A percentile compares a stretch with the other conserved stretches of the same genome.
These are phyloP conservation scores for Juncus inflexus DNA, from an alignment of 176 grass and related monocot species.

Conservation along the genomic window DNA sequence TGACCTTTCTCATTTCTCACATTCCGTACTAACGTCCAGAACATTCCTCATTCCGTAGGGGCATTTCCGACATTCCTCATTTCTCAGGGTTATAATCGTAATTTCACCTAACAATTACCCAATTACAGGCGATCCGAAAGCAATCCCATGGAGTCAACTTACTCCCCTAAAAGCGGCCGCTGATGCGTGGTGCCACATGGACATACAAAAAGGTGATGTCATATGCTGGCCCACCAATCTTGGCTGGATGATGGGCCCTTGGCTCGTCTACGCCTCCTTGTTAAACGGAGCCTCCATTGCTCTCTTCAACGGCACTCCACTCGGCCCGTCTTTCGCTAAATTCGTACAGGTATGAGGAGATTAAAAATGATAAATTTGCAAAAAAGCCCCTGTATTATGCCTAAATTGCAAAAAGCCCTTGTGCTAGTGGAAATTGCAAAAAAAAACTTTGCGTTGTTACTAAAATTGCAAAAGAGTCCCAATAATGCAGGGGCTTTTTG, in stretches of 20 bases:
- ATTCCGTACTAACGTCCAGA: too few relatives aligned
- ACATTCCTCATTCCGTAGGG: too few relatives aligned
- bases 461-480: too few relatives aligned
- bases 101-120: neutral
- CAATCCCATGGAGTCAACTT: conserved; percentile 93
- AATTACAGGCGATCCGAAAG: conserved; percentile 82
- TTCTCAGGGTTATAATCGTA: conserved; percentile 7
- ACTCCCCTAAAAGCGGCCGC: conserved; percentile 89
- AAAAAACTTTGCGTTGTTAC: too few relatives aligned
- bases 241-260: conserved; percentile 99
- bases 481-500: too few relatives aligned
- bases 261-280: conserved; percentile 94
- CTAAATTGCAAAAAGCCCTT: too few relatives aligned
- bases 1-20: too few relatives aligned
- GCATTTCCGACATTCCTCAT: too few relatives aligned
- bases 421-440: too few relatives aligned
- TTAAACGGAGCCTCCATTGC: conserved; percentile 97
- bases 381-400: too few relatives aligned
- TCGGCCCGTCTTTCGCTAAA: conserved; percentile 75
- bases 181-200: conserved; percentile 97
- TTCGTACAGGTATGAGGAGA: conserved; percentile 87
- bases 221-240: conserved; percentile 98
- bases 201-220: conserved; percentile 86
- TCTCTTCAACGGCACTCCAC: conserved; percentile 82
- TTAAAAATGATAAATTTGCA: neutral